phyloP scores from a whole-genome alignment of 108 stramenopile genomes.

The Skeletonema tropicum region DNA sequence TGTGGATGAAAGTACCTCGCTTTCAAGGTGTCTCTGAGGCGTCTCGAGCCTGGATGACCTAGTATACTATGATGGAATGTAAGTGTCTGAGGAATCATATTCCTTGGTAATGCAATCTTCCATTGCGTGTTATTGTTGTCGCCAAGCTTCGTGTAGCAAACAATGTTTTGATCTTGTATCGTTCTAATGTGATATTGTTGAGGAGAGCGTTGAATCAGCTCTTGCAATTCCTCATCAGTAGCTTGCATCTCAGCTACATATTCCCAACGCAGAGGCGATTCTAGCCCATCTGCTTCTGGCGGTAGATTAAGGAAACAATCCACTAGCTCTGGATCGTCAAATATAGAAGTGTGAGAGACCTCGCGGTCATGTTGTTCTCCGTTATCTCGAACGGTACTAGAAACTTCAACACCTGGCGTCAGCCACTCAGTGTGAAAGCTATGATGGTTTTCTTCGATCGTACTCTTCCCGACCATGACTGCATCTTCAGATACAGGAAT shows the following conservation, averaged over 20 bases:
- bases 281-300: not conserved
- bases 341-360: too few relatives aligned
- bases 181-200: conserved; percentile 1
- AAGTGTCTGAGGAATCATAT: not conserved
- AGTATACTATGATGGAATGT: not conserved
- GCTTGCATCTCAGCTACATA: not conserved
- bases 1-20: conserved; percentile 10
- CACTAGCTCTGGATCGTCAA: too few relatives aligned
- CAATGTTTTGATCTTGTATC: not conserved
- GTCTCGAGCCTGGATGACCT: not conserved
- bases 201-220: not conserved
- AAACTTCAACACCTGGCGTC: too few relatives aligned
- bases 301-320: too few relatives aligned
- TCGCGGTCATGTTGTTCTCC: too few relatives aligned
- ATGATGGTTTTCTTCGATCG: not conserved
- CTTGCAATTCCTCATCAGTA: conserved; percentile 22
- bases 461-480: conserved; percentile 1
- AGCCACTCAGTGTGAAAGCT: too few relatives aligned
- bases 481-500: not conserved
- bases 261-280: not conserved
- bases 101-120: conserved; percentile 10
- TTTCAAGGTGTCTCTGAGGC: not conserved
- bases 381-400: too few relatives aligned
- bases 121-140: conserved; percentile 13
- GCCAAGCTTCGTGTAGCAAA: conserved; percentile 21